phyloP scores from a whole-genome alignment of 1,139 yeast genomes.

The Candida freyschussii region DNA sequence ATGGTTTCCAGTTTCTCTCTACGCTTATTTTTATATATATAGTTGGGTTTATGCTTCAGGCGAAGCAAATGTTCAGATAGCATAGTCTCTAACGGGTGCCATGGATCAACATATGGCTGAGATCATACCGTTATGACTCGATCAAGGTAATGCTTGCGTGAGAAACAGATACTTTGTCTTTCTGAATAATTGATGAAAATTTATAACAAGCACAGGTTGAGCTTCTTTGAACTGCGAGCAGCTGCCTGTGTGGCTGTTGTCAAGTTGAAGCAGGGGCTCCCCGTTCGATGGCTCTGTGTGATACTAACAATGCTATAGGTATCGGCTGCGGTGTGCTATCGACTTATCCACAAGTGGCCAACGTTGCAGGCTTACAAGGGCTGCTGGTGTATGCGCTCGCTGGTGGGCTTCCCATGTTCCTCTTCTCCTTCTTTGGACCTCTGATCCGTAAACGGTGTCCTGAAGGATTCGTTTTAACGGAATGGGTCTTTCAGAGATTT shows the following conservation, averaged over 20 bases:
- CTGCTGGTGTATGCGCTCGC: conserved; percentile 74
- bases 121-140: conserved; percentile 80
- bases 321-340: conserved; percentile 89
- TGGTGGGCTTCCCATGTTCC: conserved; percentile 78
- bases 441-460: conserved; percentile 75
- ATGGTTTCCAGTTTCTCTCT: neutral
- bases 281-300: neutral
- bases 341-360: conserved; percentile 84
- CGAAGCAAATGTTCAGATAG: conserved; percentile 20
- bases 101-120: conserved; percentile 43
- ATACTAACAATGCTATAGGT: conserved; percentile 39
- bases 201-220: neutral
- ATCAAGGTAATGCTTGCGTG: conserved; percentile 89
- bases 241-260: too few relatives aligned
- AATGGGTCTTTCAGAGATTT: conserved; percentile 83
- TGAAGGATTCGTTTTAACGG: conserved; percentile 88
- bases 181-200: too few relatives aligned
- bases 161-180: conserved; percentile 40
- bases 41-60: conserved; percentile 9
- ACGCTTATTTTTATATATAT: neutral
- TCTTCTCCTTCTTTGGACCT: conserved; percentile 83
- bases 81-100: conserved; percentile 46
- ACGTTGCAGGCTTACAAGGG: conserved; percentile 83
- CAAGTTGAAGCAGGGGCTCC: neutral
- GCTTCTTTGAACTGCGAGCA: neutral